These are phyloP conservation scores for Lichina pygmaea DNA, from an alignment of 495 filamentous ascomycete genomes.

Conservation along the genomic window DNA sequence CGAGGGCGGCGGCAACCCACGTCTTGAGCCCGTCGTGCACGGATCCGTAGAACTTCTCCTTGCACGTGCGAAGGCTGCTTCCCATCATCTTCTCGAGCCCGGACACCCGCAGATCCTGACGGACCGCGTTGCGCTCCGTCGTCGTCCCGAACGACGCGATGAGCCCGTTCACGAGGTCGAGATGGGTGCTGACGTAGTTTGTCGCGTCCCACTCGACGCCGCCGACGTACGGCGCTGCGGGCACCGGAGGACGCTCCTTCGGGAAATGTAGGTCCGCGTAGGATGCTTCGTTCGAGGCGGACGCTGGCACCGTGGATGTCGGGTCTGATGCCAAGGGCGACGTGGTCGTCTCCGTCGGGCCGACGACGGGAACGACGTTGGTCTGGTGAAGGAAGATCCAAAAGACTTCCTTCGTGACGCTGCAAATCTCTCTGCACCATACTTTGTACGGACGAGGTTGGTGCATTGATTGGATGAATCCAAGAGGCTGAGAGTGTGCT, in stretches of 20 bases:
- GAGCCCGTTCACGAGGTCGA: conserved; percentile 80
- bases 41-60: conserved; percentile 83
- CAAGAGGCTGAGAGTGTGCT: conserved; percentile 45
- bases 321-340: conserved; percentile 1
- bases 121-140: conserved; percentile 51
- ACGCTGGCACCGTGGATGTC: not conserved
- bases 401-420: conserved; percentile 93
- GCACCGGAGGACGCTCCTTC: conserved; percentile 62
- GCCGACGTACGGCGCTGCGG: conserved; percentile 87
- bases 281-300: conserved; percentile 11
- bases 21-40: conserved; percentile 72
- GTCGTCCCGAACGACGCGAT: conserved; percentile 53
- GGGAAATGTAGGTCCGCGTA: conserved; percentile 64
- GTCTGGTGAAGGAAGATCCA: conserved; percentile 95
- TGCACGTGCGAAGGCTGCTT: conserved; percentile 60
- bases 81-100: conserved; percentile 88
- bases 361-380: conserved; percentile 50
- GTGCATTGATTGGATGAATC: conserved; percentile 74
- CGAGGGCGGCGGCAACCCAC: conserved; percentile 67
- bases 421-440: conserved; percentile 78
- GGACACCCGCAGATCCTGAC: conserved; percentile 47
- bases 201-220: conserved; percentile 98
- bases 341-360: conserved; percentile 8
- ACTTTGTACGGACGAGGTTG: conserved; percentile 68
- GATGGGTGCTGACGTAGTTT: conserved; percentile 74